Evolutionary conservation across 768 basidiomycete species (phyloP), one percentile per base, ranked within the genome.

Genomic region (Rhizopogon roseolus): DNA sequence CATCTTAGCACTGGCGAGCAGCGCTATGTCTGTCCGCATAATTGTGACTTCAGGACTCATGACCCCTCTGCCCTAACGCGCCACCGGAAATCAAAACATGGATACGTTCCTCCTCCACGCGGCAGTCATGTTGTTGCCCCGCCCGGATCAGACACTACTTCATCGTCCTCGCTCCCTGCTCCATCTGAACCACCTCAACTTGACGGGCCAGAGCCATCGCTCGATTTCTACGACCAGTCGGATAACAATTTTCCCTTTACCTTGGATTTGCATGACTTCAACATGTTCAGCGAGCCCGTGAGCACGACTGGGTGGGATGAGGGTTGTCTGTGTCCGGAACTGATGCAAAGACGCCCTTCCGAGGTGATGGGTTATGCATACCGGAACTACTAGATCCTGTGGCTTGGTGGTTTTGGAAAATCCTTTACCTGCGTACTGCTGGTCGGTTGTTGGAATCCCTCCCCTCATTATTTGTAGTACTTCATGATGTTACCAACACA

Each of bases 31-130:
- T 54, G 53, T 16, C 53, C 53, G 52, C 49, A 54, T 36, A 38
- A 19, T 19, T 54, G 67, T 41, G 41, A 54, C 11, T 70, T 58
- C 48, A 55, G 39, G 34, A 69, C 68, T 2, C 17, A 54, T 4
- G 64, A 68, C 40, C 64, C 68, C 10, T 64, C 66, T 0, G 54
- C 63, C 32, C 42, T 70, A 6, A 55, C 66, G 5, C 66, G 52
- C 42, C 64, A 70, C 46, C 57, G 68, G 6, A 60, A 63, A 41
- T 50, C 42, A 13, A 17, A 19, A 16, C 68, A 70, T 16, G 61
- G 53, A 1, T 56, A 68, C 37, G 17, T 59, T 13, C 66, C 68
- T 36, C 22, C 34, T 48, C 14, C 19, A 9, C 46, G 46, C 19
- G 34, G 29, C 29, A 17, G 29, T 48, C 46, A 14, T 32, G 14